These are phyloP conservation scores for Schizosaccharomyces cryophilus DNA, from an alignment of 805 yeast genomes.

Conservation along the genomic window DNA sequence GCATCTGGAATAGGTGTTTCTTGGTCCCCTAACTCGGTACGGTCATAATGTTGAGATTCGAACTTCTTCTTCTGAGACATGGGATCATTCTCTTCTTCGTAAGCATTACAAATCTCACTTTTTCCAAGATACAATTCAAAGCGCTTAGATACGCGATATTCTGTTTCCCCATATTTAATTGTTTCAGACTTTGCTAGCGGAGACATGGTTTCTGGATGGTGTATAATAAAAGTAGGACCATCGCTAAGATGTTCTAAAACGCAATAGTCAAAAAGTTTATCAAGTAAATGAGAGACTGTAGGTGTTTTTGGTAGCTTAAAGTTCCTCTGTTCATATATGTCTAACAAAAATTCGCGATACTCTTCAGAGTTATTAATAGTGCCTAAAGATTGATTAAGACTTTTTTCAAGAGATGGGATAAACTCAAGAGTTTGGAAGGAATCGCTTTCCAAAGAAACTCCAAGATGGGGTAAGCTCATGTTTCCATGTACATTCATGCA, in stretches of 20 bases:
- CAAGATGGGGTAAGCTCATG: conserved; percentile 1
- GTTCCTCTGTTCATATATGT: conserved; percentile 19
- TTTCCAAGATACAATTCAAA: conserved; percentile 70
- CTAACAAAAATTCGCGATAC: conserved; percentile 15
- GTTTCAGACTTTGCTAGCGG: conserved; percentile 57
- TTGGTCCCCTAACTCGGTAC: conserved; percentile 24
- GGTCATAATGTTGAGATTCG: conserved; percentile 26
- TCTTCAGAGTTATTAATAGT: conserved; percentile 14
- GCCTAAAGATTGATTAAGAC: conserved; percentile 29
- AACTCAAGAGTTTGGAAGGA: conserved; percentile 32
- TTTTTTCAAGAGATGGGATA: conserved; percentile 32
- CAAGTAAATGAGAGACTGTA: conserved; percentile 34
- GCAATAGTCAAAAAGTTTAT: conserved; percentile 28
- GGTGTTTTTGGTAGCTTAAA: conserved; percentile 13
- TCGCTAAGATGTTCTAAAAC: conserved; percentile 36
- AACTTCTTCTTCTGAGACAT: conserved; percentile 42
- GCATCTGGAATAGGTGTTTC: conserved; percentile 53
- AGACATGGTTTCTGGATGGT: conserved; percentile 67
- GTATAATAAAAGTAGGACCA: conserved; percentile 46
- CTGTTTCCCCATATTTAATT: conserved; percentile 11
- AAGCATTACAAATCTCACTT: conserved; percentile 69
- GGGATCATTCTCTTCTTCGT: conserved; percentile 90
- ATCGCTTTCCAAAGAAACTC: neutral
- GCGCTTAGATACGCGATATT: conserved; percentile 30
- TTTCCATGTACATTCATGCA: conserved; percentile 1